A percentile compares a stretch with the other conserved stretches of the same genome.
These are phyloP conservation scores for Leptomonas seymouri DNA, from an alignment of 208 protist genomes.

Conservation along the genomic window DNA sequence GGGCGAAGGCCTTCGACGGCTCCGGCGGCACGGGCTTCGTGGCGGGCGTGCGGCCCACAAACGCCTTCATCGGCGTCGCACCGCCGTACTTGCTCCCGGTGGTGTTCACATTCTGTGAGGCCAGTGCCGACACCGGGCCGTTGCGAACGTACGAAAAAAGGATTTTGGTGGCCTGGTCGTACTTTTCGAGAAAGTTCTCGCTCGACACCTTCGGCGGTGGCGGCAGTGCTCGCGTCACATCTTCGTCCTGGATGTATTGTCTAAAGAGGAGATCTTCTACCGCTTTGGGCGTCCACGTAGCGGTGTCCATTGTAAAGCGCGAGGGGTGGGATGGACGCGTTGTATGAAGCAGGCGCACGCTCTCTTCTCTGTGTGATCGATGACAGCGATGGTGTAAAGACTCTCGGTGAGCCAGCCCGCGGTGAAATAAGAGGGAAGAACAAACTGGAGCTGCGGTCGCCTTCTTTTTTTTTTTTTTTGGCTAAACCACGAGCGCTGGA, in stretches of 20 bases:
- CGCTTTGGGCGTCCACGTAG: slow-evolving; percentile 68
- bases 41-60: slow-evolving; percentile 28
- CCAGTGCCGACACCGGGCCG: slow-evolving; percentile 71
- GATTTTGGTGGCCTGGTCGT: slow-evolving; percentile 80
- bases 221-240: slow-evolving; percentile 67
- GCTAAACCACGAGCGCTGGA: no score
- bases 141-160: slow-evolving; percentile 87
- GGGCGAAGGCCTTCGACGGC: slow-evolving; percentile 29
- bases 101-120: slow-evolving; percentile 82
- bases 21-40: slow-evolving; percentile 33
- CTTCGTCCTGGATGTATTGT: slow-evolving; percentile 89
- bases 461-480: no score
- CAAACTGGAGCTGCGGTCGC: no score
- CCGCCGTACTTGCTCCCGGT: slow-evolving; percentile 37
- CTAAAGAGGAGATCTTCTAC: slow-evolving; percentile 90
- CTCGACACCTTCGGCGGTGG: slow-evolving; percentile 54
- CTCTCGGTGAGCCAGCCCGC: no score
- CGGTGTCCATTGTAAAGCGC: slow-evolving; percentile 33
- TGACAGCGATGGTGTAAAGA: no score
- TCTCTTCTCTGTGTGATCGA: no score
- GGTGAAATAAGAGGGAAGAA: no score
- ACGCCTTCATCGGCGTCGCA: slow-evolving; percentile 27
- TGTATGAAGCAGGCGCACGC: no score
- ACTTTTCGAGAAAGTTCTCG: slow-evolving; percentile 68
- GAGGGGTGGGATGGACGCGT: background rate